phyloP scores from a whole-genome alignment of 179 eudicot genomes.

The Sideroxylon spinosum region DNA sequence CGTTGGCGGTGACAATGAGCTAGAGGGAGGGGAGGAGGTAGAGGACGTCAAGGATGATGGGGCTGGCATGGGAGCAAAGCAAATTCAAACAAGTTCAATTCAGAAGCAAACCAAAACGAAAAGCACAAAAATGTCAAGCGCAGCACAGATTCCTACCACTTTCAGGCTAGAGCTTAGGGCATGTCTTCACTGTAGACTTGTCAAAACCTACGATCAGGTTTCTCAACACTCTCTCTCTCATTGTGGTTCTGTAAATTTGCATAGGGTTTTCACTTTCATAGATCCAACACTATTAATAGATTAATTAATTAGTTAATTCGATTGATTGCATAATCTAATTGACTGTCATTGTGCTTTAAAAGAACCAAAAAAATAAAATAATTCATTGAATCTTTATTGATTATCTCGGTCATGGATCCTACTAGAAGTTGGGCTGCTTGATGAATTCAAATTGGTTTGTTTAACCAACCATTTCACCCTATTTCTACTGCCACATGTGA shows the following conservation, averaged over 20 bases:
- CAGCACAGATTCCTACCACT: constrained; percentile 89
- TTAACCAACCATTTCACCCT: not conserved
- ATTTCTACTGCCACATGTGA: not conserved
- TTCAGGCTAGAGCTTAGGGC: constrained; percentile 91
- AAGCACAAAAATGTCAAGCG: constrained; percentile 17
- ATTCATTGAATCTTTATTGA: constrained; percentile 73
- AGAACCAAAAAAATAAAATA: constrained; percentile 23
- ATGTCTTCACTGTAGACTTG: constrained; percentile 90
- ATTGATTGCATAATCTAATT: not conserved
- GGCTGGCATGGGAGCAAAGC: too few relatives aligned
- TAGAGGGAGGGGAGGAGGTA: constrained; percentile 44
- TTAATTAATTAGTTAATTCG: not conserved
- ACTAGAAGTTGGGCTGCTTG: constrained; percentile 93
- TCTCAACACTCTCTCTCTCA: not conserved
- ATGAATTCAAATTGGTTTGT: constrained; percentile 87
- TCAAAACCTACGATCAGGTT: constrained; percentile 93
- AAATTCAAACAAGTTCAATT: too few relatives aligned
- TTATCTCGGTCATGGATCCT: constrained; percentile 96
- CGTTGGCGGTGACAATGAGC: constrained; percentile 48
- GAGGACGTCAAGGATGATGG: constrained; percentile 34
- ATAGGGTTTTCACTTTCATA: too few relatives aligned
- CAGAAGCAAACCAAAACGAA: not conserved
- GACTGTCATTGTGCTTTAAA: not conserved
- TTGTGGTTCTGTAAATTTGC: not conserved
- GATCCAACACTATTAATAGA: not conserved